A percentile compares a stretch with the other conserved stretches of the same genome.
phyloP scores from a whole-genome alignment of 306 rosid species.

The Acacia confusa region DNA sequence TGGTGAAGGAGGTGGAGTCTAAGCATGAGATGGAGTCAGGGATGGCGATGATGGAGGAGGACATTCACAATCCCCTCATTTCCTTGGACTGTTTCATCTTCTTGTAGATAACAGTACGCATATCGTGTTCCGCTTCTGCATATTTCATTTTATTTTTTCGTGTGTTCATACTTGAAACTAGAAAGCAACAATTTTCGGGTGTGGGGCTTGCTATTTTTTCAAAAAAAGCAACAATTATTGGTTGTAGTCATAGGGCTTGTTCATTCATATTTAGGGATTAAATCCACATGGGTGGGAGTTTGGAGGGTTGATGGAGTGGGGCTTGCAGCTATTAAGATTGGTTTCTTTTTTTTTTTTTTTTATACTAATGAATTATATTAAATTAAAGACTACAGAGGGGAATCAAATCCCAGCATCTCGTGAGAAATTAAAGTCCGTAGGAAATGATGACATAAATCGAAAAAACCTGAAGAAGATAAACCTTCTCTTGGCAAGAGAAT shows the following conservation, averaged over 20 bases:
- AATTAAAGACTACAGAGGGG: too few species aligned
- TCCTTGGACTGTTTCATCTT: conserved; percentile 91
- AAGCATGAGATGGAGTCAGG: conserved; percentile 18
- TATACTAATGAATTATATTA: too few species aligned
- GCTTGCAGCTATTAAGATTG: neutral
- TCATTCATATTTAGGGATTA: conserved; percentile 20
- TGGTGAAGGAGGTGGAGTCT: conserved; percentile 52
- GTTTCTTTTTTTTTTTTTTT: neutral
- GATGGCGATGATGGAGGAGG: conserved; percentile 49
- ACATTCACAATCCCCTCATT: conserved; percentile 79
- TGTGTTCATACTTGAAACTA: neutral
- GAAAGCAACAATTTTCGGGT: conserved; percentile 45
- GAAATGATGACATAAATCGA: too few species aligned
- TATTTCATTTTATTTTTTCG: neutral
- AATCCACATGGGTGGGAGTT: conserved; percentile 5
- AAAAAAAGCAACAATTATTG: conserved; percentile 46
- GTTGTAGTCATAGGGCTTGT: conserved; percentile 1
- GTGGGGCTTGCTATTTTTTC: neutral
- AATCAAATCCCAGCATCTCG: too few species aligned
- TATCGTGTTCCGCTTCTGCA: too few species aligned
- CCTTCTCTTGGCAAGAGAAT: too few species aligned
- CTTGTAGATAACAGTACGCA: conserved; percentile 44
- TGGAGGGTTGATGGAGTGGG: conserved; percentile 23
- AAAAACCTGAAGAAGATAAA: too few species aligned
- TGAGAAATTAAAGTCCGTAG: too few species aligned